These are phyloP conservation scores for Aureobasidium sp. DNA, from an alignment of 2,329 filamentous ascomycete genomes.

Conservation along the genomic window DNA sequence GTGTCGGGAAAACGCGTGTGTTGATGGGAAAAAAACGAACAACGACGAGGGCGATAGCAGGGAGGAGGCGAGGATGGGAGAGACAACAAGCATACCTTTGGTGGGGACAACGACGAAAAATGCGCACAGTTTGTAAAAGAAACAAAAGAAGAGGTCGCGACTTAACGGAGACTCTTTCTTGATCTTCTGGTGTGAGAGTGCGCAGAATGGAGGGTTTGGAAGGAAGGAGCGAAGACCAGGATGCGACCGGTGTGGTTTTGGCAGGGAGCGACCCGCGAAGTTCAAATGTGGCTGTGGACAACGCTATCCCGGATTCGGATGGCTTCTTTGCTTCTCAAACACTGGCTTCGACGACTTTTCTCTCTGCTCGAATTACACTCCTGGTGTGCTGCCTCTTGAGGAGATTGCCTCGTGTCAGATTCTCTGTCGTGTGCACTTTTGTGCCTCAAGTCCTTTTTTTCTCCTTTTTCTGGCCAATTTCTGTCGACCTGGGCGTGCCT, in stretches of 20 bases:
- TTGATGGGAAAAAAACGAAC: conserved; percentile 5
- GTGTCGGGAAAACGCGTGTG: conserved; percentile 8
- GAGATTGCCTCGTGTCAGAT: conserved; percentile 12
- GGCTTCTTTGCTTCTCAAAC: neutral
- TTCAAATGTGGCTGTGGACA: conserved; percentile 2
- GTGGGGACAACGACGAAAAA: neutral
- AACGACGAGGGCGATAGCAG: neutral
- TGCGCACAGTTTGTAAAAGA: conserved; percentile 2
- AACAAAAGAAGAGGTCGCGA: conserved; percentile 6
- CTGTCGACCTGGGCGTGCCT: neutral
- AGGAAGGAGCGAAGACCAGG: neutral
- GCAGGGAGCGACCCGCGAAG: neutral
- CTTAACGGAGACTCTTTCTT: conserved; percentile 8
- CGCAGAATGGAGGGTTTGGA: conserved; percentile 1
- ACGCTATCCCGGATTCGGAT: neutral
- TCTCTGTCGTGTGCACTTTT: neutral
- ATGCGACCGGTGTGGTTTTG: neutral
- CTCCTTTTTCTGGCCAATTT: neutral
- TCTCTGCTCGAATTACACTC: conserved; percentile 7
- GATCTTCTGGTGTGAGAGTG: neutral
- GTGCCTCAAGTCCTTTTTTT: neutral
- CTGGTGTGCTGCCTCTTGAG: conserved; percentile 5
- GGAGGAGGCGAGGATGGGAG: neutral
- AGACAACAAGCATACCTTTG: conserved; percentile 4
- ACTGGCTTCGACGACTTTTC: conserved; percentile 2